Evolutionary conservation across 305 asterid genomes (phyloP), one percentile per base, ranked within the genome.

Genomic region (Fraxinus velutina): DNA sequence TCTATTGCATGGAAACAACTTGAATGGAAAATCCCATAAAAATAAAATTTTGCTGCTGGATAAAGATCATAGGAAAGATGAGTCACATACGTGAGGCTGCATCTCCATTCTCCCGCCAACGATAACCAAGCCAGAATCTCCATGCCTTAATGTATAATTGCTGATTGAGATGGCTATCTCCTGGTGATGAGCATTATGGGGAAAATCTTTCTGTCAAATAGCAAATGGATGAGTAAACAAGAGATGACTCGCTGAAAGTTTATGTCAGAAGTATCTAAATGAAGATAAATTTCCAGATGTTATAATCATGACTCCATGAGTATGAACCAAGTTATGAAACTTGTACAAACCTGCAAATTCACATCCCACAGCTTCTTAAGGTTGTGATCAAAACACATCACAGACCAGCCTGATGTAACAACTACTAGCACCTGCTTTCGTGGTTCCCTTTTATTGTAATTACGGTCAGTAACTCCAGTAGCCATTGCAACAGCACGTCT

Each of bases 31-130:
- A 34, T 78, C 42, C 81, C 77, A 83, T 66, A 62, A 36, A 55
- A 78, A 62, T 72, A 79, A 27, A 78, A 5, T 24, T 78, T 76
- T 74, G 47, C 55, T 30, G 42, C 76, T 60, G 17, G 39, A 78
- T 62, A 68, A 73, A 78, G 22, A 77, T 5, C 71, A 21, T 72
- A 70, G 76, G 80, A 85, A 86, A 78, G 84, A 83, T 21, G 44
- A 88, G 81, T 57, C 27, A 76, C 97, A 77, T 89, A 96, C 99
- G 85, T 96, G 92, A 76, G 97, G 97, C 85, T 92, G 97, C 91
- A 96, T 91, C 91, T 94, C 99, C 99, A 96, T 92, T 85, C 99
- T 92, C 72, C 98, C 99, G 77, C 97, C 99, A 84, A 96, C 87
- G 88, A 96, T 89, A 27, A 96, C 84, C 92, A 96, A 90, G 82